These are phyloP conservation scores for Globisporangium cylindrosporum DNA, from an alignment of 352 stramenopile genomes.

Conservation along the genomic window DNA sequence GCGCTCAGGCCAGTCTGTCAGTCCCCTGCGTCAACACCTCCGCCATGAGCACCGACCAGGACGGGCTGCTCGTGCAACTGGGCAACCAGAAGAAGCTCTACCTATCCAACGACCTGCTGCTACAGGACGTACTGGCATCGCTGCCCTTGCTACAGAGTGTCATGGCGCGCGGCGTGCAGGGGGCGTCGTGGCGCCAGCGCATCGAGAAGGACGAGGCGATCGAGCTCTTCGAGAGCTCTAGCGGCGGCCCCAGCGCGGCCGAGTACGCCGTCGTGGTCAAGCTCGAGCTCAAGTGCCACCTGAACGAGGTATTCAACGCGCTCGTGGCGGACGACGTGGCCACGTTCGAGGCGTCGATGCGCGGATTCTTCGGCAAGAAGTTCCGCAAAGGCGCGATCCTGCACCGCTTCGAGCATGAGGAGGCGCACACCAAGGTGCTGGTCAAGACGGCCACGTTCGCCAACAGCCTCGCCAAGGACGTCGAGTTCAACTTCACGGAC, in stretches of 20 bases:
- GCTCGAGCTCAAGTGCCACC: constrained; percentile 47
- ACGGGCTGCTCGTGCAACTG: constrained; percentile 34
- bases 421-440: constrained; percentile 26
- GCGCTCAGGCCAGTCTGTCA: not conserved
- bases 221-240: constrained; percentile 26
- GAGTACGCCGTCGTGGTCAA: constrained; percentile 42
- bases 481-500: constrained; percentile 15
- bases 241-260: not conserved
- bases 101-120: constrained; percentile 30
- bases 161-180: constrained; percentile 15
- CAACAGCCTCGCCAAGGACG: constrained; percentile 30
- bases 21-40: not conserved
- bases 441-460: constrained; percentile 35
- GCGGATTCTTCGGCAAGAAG: constrained; percentile 42
- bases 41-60: constrained; percentile 10
- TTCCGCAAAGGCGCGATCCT: constrained; percentile 47
- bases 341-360: constrained; percentile 47
- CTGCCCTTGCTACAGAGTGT: constrained; percentile 19
- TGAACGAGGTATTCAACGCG: constrained; percentile 67
- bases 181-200: constrained; percentile 21
- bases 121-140: constrained; percentile 22
- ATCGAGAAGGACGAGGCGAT: constrained; percentile 20
- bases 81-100: constrained; percentile 37
- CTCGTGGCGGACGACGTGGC: constrained; percentile 37
- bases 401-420: constrained; percentile 28